Evolutionary conservation across 2,329 filamentous ascomycete genomes (phyloP).

Genomic region (Dactylellina haptotyla): DNA sequence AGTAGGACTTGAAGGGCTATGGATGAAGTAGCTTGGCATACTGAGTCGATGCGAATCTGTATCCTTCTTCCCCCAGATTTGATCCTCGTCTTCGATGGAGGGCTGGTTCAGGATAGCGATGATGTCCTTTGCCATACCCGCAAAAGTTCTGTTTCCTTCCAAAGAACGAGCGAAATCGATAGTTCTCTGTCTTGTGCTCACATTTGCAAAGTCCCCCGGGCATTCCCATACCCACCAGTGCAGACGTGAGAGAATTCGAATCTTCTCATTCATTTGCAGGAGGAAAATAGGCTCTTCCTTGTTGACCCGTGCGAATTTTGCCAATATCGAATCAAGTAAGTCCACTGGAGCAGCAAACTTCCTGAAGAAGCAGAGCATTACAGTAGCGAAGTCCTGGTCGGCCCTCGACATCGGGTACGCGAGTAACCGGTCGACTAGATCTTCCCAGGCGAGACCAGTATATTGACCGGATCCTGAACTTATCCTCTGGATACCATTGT

Average conservation of each 20-base stretch:
- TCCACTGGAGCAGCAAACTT: conserved; percentile 87
- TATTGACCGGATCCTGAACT: conserved; percentile 35
- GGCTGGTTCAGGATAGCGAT: conserved; percentile 76
- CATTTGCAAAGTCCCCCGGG: conserved; percentile 89
- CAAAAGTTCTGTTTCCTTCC: conserved; percentile 81
- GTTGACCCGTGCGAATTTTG: conserved; percentile 76
- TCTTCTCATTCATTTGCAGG: conserved; percentile 80
- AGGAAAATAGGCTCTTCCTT: conserved; percentile 76
- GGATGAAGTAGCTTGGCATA: conserved; percentile 50
- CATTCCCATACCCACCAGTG: conserved; percentile 90
- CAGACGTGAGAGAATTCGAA: conserved; percentile 83
- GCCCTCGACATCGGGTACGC: conserved; percentile 81
- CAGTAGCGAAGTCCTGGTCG: conserved; percentile 87
- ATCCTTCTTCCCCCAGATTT: conserved; percentile 88
- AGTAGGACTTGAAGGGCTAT: conserved; percentile 23
- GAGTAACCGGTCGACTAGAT: conserved; percentile 86
- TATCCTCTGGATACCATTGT: conserved; percentile 33
- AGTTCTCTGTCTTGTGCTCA: conserved; percentile 76
- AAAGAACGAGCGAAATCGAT: conserved; percentile 79
- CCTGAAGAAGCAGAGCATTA: conserved; percentile 92
- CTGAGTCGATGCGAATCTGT: conserved; percentile 65
- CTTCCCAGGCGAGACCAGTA: conserved; percentile 64
- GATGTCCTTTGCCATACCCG: conserved; percentile 86
- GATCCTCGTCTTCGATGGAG: conserved; percentile 88
- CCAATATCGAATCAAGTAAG: conserved; percentile 80